Conservation (phyloP, 208 protist genomes). For the Balamuthia mandrillaris region DNA sequence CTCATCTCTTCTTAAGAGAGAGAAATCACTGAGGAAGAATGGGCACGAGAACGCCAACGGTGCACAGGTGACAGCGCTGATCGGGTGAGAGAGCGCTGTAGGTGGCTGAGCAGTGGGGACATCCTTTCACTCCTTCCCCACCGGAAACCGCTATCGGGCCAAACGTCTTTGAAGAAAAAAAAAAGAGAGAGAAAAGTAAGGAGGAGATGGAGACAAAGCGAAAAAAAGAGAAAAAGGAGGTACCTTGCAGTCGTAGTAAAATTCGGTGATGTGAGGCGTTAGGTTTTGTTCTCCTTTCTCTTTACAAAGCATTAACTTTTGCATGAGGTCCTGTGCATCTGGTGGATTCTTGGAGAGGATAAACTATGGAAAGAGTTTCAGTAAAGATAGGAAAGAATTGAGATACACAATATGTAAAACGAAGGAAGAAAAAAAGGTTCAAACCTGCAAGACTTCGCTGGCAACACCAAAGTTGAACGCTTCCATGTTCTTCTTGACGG, state of each 20-base stretch:
- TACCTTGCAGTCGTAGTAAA: background rate
- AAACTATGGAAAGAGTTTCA: background rate
- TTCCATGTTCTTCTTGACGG: background rate
- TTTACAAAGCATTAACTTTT: conserved; percentile 4
- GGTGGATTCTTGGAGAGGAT: background rate
- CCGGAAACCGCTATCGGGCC: too few species aligned
- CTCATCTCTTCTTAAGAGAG: too few species aligned
- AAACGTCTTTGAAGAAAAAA: too few species aligned
- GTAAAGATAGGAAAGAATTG: background rate
- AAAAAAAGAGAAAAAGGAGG: too few species aligned
- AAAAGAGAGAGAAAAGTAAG: too few species aligned
- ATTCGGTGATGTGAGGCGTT: background rate
- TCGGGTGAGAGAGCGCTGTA: too few species aligned
- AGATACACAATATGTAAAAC: background rate
- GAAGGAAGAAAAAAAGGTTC: background rate
- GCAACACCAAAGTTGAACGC: background rate
- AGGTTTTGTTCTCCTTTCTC: background rate
- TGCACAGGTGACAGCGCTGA: too few species aligned
- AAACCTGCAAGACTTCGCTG: background rate
- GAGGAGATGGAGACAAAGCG: too few species aligned
- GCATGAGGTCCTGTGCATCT: background rate
- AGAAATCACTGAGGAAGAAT: too few species aligned
- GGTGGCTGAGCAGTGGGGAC: too few species aligned
- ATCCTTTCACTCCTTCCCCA: too few species aligned
- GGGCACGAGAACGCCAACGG: too few species aligned